Evolutionary conservation across 75 land plant genomes (phyloP).

Genomic region (Picea sitchensis): DNA sequence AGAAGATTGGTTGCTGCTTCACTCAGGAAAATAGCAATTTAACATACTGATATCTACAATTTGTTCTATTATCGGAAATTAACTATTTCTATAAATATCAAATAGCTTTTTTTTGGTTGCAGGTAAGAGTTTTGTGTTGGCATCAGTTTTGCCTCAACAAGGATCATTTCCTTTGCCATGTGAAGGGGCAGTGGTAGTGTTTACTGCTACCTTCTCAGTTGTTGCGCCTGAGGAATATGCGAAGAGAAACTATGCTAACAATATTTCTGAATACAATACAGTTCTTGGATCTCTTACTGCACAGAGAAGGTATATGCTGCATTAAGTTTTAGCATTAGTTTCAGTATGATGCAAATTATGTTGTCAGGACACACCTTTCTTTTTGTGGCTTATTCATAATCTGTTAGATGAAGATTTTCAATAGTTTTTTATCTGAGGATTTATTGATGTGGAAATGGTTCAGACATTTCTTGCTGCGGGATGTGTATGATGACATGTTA

Average conservation of each 20-base stretch:
- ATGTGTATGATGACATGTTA: constrained; percentile 93
- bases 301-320: constrained; percentile 43
- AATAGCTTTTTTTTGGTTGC: not conserved
- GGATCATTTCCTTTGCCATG: not conserved
- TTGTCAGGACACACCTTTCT: not conserved
- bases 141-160: constrained; percentile 2
- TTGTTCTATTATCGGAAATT: not conserved
- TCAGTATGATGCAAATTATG: not conserved
- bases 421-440: not conserved
- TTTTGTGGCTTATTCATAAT: not conserved
- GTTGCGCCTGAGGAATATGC: constrained; percentile 36
- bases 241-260: constrained; percentile 75
- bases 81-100: not conserved
- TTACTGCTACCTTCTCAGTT: constrained; percentile 3
- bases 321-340: not conserved
- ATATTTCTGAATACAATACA: constrained; percentile 75
- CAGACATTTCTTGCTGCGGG: constrained; percentile 77
- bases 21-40: not conserved
- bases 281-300: constrained; percentile 53
- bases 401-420: not conserved
- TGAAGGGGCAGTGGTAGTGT: not conserved
- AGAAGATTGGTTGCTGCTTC: not conserved
- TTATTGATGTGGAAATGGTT: constrained; percentile 2
- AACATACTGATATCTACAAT: not conserved
- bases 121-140: not conserved